Conservation (phyloP, 2,329 filamentous ascomycete species). For the Ophiostoma ulmi region DNA sequence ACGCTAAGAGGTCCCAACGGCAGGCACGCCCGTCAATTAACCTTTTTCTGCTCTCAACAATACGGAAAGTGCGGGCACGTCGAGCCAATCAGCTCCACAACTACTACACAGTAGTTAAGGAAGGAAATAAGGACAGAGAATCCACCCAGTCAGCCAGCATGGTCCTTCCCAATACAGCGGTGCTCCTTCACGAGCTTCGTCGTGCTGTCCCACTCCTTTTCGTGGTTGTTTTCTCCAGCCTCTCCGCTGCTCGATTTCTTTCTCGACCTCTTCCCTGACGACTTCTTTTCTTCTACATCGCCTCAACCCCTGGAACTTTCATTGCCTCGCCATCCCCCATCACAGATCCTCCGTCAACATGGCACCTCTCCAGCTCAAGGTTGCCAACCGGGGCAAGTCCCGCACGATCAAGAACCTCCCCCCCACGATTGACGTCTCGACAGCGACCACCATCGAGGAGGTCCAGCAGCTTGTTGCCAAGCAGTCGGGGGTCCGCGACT, state of each 20-base stretch:
- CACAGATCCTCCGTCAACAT: constrained; percentile 16
- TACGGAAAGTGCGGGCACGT: constrained; percentile 11
- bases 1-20: constrained; percentile 12
- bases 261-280: not conserved
- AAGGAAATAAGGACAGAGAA: not conserved
- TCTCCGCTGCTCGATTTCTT: not conserved
- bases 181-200: not conserved
- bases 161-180: not conserved
- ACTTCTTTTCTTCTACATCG: not conserved
- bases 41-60: constrained; percentile 18
- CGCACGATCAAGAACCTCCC: constrained; percentile 53
- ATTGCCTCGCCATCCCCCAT: not conserved
- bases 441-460: constrained; percentile 54
- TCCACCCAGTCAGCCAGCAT: not conserved
- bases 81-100: constrained; percentile 17
- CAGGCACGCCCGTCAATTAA: constrained; percentile 12
- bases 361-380: constrained; percentile 37
- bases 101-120: not conserved
- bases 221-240: not conserved
- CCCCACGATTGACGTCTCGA: constrained; percentile 44
- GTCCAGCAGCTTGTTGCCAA: constrained; percentile 53
- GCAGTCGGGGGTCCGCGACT: constrained; percentile 48
- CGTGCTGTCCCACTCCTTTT: constrained; percentile 11
- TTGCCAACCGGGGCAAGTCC: constrained; percentile 45
- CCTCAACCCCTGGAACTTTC: too few relatives aligned